phyloP scores from a whole-genome alignment of 352 stramenopile species.

The Globisporangium irregulare region DNA sequence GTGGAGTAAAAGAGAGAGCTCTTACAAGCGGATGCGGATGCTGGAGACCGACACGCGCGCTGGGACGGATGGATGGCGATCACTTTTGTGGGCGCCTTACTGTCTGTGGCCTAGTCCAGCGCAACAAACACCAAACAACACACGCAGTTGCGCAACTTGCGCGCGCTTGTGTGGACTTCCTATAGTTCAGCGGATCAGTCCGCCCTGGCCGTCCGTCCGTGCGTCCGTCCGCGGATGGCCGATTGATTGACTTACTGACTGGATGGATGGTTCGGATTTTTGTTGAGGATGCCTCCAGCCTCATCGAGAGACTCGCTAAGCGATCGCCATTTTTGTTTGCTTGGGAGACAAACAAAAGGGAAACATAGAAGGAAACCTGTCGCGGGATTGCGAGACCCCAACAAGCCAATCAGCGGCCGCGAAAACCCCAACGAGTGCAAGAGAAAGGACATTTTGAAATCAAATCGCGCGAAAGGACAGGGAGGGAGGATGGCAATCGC shows the following conservation, averaged over 20 bases:
- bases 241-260: neutral
- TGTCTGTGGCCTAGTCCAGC: neutral
- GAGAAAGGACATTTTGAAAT: neutral
- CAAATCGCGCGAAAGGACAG: too few species aligned
- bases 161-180: neutral
- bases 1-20: neutral
- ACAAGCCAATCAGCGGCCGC: constrained; percentile 1
- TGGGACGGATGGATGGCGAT: neutral
- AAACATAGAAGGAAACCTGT: neutral
- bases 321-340: neutral
- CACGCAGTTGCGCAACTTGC: neutral
- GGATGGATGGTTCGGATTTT: neutral
- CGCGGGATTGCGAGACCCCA: neutral
- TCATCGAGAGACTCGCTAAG: neutral
- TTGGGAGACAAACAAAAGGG: neutral
- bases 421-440: neutral
- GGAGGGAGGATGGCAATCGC: neutral
- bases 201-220: neutral
- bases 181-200: neutral
- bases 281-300: neutral
- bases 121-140: neutral
- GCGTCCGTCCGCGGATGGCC: neutral
- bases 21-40: neutral
- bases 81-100: neutral
- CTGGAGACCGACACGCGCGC: neutral